Percentiles rank a stretch among this genome's conserved stretches.
phyloP scores from a whole-genome alignment of 441 rosid genomes.

The Pelargonium australe region DNA sequence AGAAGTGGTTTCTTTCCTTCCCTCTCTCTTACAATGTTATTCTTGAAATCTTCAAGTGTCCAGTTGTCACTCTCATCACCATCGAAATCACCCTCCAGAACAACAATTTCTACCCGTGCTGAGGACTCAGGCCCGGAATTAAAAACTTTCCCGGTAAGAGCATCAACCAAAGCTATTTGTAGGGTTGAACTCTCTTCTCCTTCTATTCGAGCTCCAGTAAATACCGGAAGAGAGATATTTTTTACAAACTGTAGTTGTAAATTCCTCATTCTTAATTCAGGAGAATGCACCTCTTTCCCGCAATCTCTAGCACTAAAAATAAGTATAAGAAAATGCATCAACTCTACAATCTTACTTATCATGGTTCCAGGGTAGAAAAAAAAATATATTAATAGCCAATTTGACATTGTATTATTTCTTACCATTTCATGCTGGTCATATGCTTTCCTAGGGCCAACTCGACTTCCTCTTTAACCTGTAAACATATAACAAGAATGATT shows the following conservation, averaged over 20 bases:
- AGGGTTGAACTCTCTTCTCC: conserved; percentile 59
- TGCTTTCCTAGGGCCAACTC: conserved; percentile 79
- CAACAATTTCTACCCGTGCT: conserved; percentile 77
- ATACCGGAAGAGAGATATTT: conserved; percentile 70
- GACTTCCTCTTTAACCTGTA: conserved; percentile 93
- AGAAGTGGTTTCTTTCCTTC: conserved; percentile 92
- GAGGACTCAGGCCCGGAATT: conserved; percentile 60
- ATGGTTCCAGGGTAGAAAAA: conserved; percentile 3
- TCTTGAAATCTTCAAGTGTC: conserved; percentile 69
- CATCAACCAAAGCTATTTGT: conserved; percentile 62
- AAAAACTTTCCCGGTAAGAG: conserved; percentile 48
- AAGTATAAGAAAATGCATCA: conserved; percentile 5
- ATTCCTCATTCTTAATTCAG: conserved; percentile 44
- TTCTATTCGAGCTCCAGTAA: conserved; percentile 87
- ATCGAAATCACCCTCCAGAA: conserved; percentile 89
- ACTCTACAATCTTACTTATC: background rate
- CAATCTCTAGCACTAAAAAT: conserved; percentile 43
- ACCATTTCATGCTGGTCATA: conserved; percentile 61
- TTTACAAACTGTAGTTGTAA: conserved; percentile 62
- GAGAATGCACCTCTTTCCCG: conserved; percentile 51
- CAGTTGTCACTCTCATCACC: conserved; percentile 55
- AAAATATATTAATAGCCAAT: background rate
- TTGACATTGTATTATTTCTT: conserved; percentile 9
- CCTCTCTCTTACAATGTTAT: conserved; percentile 83
- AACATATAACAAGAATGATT: conserved; percentile 9